phyloP scores from a whole-genome alignment of 176 grass and related monocot genomes.

The Secale cereale region DNA sequence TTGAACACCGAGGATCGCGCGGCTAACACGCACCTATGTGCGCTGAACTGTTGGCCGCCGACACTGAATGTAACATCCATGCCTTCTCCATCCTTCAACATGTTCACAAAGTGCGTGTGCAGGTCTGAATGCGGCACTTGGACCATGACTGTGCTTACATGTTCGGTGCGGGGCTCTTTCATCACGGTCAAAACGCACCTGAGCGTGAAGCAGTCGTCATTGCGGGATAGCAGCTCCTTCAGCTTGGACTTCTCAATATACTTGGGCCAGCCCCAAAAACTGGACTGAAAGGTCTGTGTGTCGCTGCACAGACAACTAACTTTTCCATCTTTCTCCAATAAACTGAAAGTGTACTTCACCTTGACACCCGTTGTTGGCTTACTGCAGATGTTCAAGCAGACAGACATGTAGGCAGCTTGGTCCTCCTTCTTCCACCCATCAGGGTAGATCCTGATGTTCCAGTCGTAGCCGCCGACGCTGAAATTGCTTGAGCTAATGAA shows the following conservation, averaged over 20 bases:
- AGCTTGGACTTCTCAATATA: not conserved
- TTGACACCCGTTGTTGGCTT: fast-evolving
- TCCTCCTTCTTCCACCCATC: not conserved
- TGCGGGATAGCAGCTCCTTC: not conserved
- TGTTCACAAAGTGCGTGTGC: not conserved
- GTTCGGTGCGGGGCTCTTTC: not conserved
- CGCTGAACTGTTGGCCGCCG: not conserved
- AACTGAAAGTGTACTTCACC: not conserved
- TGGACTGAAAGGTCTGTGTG: not conserved
- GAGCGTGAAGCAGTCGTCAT: not conserved
- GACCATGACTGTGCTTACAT: not conserved
- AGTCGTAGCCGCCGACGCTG: not conserved
- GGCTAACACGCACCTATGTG: not conserved
- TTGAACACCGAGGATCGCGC: not conserved
- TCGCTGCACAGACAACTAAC: not conserved
- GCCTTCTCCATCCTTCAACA: not conserved
- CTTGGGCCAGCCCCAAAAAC: not conserved
- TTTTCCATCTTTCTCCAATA: not conserved
- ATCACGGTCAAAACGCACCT: not conserved
- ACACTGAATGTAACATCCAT: not conserved
- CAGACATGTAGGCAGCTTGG: not conserved
- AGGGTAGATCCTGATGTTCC: not conserved
- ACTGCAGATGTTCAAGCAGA: too few species aligned
- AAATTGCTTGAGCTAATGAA: not conserved
- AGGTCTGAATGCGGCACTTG: not conserved